phyloP scores from a whole-genome alignment of 345 rosid species.

The Ceriops zippeliana region DNA sequence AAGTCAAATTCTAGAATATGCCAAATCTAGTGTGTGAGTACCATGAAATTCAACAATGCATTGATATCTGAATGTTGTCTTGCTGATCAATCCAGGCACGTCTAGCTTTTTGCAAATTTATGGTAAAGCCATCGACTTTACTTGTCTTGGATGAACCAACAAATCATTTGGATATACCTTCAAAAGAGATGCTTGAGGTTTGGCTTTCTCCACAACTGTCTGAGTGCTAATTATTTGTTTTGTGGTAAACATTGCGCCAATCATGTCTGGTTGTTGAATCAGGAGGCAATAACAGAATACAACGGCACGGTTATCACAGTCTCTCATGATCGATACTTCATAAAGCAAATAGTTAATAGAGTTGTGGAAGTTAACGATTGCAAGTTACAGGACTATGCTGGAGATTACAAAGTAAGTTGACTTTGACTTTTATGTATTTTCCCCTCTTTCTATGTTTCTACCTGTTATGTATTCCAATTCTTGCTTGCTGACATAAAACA shows the following conservation, averaged over 20 bases:
- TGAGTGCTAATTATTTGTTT: neutral
- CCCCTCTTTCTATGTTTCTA: neutral
- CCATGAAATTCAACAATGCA: neutral
- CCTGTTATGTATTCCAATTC: too few species aligned
- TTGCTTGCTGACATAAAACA: too few species aligned
- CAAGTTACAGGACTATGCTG: constrained; percentile 69
- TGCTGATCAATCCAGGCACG: constrained; percentile 58
- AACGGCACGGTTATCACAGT: constrained; percentile 79
- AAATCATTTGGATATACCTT: constrained; percentile 93
- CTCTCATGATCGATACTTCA: constrained; percentile 89
- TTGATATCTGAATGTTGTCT: constrained; percentile 8
- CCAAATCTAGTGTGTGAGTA: neutral
- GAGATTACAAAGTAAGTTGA: constrained; percentile 71
- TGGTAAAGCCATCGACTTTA: constrained; percentile 87
- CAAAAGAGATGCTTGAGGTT: constrained; percentile 99
- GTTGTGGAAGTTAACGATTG: constrained; percentile 74
- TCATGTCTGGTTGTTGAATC: constrained; percentile 19
- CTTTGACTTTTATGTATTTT: neutral
- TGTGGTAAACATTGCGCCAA: neutral
- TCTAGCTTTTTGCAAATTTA: constrained; percentile 92
- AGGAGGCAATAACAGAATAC: constrained; percentile 93
- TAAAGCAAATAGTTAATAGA: constrained; percentile 93
- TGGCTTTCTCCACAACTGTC: neutral
- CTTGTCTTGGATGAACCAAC: constrained; percentile 92
- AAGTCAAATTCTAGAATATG: neutral